Conservation (phyloP, 1,284 basidiomycete genomes). For the Austroboletus niveus region DNA sequence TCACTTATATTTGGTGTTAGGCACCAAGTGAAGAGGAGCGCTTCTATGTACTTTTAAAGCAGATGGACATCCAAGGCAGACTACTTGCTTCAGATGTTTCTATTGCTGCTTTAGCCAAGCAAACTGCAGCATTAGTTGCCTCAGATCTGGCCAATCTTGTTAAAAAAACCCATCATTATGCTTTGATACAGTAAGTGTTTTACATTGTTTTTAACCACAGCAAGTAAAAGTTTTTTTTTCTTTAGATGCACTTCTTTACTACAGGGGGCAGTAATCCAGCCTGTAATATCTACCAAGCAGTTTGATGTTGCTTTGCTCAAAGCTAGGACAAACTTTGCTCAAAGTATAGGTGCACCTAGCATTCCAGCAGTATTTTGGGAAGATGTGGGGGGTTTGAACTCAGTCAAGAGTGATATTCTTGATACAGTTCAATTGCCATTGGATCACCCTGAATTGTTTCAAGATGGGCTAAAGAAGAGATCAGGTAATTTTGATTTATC, state of each 20-base stretch:
- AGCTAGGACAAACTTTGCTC: slow-evolving; percentile 80
- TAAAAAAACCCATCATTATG: slow-evolving; percentile 56
- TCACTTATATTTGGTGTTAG: slow-evolving; percentile 38
- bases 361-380: slow-evolving; percentile 98
- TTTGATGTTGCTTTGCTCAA: slow-evolving; percentile 75
- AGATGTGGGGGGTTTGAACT: slow-evolving; percentile 90
- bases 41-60: slow-evolving; percentile 34
- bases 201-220: not conserved
- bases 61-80: slow-evolving; percentile 11
- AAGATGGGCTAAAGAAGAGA: slow-evolving; percentile 91
- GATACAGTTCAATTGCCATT: slow-evolving; percentile 97
- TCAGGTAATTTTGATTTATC: slow-evolving; percentile 56
- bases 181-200: slow-evolving; percentile 49
- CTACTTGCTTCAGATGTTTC: slow-evolving; percentile 78
- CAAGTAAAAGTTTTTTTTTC: not conserved
- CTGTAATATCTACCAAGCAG: slow-evolving; percentile 48
- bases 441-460: slow-evolving; percentile 92
- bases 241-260: slow-evolving; percentile 6
- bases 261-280: not conserved
- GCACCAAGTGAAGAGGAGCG: slow-evolving; percentile 81
- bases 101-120: slow-evolving; percentile 69
- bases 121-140: slow-evolving; percentile 91
- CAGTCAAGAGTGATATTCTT: slow-evolving; percentile 91
- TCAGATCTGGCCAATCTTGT: slow-evolving; percentile 80
- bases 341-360: slow-evolving; percentile 93